Percentiles rank a stretch among this genome's conserved stretches.
phyloP scores from a whole-genome alignment of 108 stramenopile genomes.

The Conticribra weissflogii region DNA sequence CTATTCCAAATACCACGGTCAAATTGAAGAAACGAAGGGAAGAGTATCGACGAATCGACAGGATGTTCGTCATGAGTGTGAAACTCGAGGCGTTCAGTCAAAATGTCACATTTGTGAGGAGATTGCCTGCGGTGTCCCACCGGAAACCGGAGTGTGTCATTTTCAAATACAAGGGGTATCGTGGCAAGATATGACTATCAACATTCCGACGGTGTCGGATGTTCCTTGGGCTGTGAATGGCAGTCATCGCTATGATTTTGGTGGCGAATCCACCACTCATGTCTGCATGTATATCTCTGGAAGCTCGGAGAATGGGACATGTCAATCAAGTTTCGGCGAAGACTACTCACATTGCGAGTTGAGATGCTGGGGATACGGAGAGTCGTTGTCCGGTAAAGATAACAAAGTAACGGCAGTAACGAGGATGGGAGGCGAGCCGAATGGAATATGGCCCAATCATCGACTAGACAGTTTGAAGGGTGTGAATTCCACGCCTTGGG shows the following conservation, averaged over 20 bases:
- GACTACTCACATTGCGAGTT: conserved; percentile 70
- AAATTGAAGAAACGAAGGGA: conserved; percentile 76
- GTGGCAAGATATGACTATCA: conserved; percentile 49
- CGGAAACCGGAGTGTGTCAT: conserved; percentile 44
- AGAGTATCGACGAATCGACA: conserved; percentile 68
- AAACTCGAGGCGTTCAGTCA: conserved; percentile 57
- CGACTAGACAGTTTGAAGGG: conserved; percentile 18
- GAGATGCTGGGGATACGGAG: conserved; percentile 75
- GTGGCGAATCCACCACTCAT: conserved; percentile 54
- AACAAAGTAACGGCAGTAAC: conserved; percentile 20
- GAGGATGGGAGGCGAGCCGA: conserved; percentile 14
- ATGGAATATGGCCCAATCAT: conserved; percentile 41
- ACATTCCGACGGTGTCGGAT: conserved; percentile 74
- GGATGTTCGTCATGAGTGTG: conserved; percentile 76
- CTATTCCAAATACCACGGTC: conserved; percentile 70
- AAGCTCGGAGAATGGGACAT: conserved; percentile 46
- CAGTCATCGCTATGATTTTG: conserved; percentile 80
- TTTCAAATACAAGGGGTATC: conserved; percentile 82
- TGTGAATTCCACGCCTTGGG: conserved; percentile 50
- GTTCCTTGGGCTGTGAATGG: conserved; percentile 87
- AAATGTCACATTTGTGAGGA: conserved; percentile 88
- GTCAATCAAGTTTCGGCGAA: conserved; percentile 36
- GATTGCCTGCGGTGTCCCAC: conserved; percentile 55
- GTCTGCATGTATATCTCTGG: conserved; percentile 78
- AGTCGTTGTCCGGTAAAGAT: conserved; percentile 13